phyloP scores from a whole-genome alignment of 306 rosid genomes.

The Dicorynia guianensis region DNA sequence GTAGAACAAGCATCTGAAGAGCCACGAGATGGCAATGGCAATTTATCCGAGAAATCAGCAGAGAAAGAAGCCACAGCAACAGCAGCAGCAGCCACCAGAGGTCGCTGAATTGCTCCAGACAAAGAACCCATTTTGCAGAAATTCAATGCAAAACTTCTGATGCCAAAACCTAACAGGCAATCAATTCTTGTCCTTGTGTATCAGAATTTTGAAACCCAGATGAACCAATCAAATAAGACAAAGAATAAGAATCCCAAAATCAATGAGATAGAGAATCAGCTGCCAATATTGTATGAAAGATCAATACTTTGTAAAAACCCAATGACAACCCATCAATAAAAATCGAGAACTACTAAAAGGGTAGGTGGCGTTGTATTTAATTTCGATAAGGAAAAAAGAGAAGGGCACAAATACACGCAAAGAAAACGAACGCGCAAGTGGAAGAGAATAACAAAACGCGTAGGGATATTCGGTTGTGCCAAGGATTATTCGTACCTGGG shows the following conservation, averaged over 20 bases:
- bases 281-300: conserved; percentile 15
- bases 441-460: not conserved
- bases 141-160: conserved; percentile 43
- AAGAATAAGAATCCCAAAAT: conserved; percentile 8
- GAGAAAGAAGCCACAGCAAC: conserved; percentile 84
- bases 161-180: conserved; percentile 2
- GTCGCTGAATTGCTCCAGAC: conserved; percentile 84
- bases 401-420: conserved; percentile 41
- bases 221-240: not conserved
- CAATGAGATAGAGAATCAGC: conserved; percentile 7
- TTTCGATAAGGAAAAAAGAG: conserved; percentile 31
- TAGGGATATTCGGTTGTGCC: conserved; percentile 50
- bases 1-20: conserved; percentile 53
- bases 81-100: conserved; percentile 86
- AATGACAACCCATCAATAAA: not conserved
- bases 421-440: conserved; percentile 38
- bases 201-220: conserved; percentile 13
- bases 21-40: conserved; percentile 58
- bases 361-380: conserved; percentile 42
- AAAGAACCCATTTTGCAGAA: conserved; percentile 68
- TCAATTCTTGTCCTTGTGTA: not conserved
- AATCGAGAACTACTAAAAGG: not conserved
- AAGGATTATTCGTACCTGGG: conserved; percentile 55
- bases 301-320: conserved; percentile 17
- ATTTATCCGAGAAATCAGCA: conserved; percentile 59